phyloP scores from a whole-genome alignment of 1,284 basidiomycete genomes.

The Pseudozyma pruni region DNA sequence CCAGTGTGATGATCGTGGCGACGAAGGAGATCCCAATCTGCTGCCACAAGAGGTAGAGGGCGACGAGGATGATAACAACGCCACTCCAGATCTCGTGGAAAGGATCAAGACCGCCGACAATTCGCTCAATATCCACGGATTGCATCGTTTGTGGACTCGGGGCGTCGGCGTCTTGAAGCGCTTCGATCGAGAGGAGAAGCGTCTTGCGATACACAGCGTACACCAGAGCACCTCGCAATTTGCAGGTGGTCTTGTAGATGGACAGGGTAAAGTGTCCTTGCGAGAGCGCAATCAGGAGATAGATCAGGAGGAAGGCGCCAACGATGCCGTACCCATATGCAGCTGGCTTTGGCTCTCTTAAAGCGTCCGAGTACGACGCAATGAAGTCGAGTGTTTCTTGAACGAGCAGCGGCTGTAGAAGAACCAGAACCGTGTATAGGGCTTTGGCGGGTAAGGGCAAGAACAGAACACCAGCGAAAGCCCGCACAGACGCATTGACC shows the following conservation, averaged over 20 bases:
- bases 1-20: constrained; percentile 33
- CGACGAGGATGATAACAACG: constrained; percentile 45
- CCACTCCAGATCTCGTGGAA: constrained; percentile 49
- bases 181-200: constrained; percentile 38
- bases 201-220: constrained; percentile 47
- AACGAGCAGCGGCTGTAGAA: constrained; percentile 49
- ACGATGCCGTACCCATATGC: constrained; percentile 46
- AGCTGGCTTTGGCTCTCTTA: constrained; percentile 20
- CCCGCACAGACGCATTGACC: constrained; percentile 6
- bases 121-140: constrained; percentile 54
- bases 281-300: constrained; percentile 36
- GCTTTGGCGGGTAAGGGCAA: constrained; percentile 27
- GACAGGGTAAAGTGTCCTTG: constrained; percentile 29
- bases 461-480: constrained; percentile 29
- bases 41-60: constrained; percentile 43
- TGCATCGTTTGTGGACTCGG: constrained; percentile 39
- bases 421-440: constrained; percentile 25
- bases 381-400: constrained; percentile 46
- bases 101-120: constrained; percentile 38
- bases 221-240: constrained; percentile 49
- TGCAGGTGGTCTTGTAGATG: constrained; percentile 24
- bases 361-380: constrained; percentile 14
- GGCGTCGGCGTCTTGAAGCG: constrained; percentile 25
- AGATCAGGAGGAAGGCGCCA: constrained; percentile 49
- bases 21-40: constrained; percentile 47